phyloP scores from a whole-genome alignment of 208 protist species.

The Crithidia bombi region DNA sequence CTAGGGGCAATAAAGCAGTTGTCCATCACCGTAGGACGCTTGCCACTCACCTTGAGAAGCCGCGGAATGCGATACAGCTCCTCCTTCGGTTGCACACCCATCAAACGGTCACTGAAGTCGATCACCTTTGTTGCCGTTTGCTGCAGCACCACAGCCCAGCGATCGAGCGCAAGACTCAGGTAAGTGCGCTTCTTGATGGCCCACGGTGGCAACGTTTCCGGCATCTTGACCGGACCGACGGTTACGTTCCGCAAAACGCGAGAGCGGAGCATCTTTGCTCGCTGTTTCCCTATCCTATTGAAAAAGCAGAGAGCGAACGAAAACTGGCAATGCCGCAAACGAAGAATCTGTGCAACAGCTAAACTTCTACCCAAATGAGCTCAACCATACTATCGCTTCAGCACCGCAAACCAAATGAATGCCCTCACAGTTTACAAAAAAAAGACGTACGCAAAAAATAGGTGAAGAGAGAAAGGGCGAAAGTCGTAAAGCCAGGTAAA shows the following conservation, averaged over 20 bases:
- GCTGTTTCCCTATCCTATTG: background rate
- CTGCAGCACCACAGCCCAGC: constrained; percentile 47
- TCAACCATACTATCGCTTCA: too few species aligned
- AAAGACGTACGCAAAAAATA: too few species aligned
- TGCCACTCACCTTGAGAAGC: constrained; percentile 72
- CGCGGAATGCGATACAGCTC: constrained; percentile 79
- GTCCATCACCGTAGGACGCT: constrained; percentile 82
- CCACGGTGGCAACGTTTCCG: constrained; percentile 70
- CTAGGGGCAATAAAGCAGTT: constrained; percentile 91
- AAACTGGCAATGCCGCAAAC: too few species aligned
- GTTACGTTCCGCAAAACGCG: constrained; percentile 32
- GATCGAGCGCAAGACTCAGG: constrained; percentile 51
- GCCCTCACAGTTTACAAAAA: too few species aligned
- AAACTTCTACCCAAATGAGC: too few species aligned
- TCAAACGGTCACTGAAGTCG: constrained; percentile 59
- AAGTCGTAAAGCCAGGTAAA: too few species aligned
- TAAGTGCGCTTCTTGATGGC: constrained; percentile 61
- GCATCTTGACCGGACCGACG: constrained; percentile 34
- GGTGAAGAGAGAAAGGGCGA: too few species aligned
- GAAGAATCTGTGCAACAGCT: background rate
- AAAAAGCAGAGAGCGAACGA: background rate
- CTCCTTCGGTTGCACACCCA: constrained; percentile 83
- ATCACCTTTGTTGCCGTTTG: constrained; percentile 53
- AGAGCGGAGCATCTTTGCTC: constrained; percentile 45
- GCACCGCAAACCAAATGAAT: too few species aligned